Evolutionary conservation across 1,139 yeast genomes (phyloP).

Genomic region (Schizosaccharomyces versatilis): DNA sequence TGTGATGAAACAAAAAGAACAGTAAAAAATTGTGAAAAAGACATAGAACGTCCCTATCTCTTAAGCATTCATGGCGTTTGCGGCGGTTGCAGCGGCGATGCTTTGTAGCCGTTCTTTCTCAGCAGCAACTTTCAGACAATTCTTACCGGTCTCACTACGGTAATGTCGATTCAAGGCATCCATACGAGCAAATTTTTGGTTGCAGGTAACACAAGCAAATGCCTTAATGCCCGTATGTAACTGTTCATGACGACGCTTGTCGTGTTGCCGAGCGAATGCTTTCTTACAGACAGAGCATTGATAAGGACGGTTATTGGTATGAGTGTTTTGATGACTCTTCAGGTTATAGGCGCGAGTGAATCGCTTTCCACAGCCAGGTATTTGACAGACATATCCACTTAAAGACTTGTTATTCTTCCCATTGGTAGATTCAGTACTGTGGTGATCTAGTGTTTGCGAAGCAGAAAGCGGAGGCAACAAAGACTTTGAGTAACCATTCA

Average conservation of each 20-base stretch:
- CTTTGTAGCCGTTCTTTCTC: background rate
- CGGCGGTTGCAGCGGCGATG: too few relatives aligned
- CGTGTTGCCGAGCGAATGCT: conserved; percentile 91
- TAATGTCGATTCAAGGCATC: conserved; percentile 89
- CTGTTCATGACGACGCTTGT: conserved; percentile 80
- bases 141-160: conserved; percentile 78
- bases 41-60: too few relatives aligned
- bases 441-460: too few relatives aligned
- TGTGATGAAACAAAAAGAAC: too few relatives aligned
- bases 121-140: conserved; percentile 30
- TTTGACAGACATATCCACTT: conserved; percentile 51
- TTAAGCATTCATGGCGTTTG: too few relatives aligned
- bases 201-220: conserved; percentile 92
- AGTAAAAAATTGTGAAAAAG: too few relatives aligned
- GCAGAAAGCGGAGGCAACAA: too few relatives aligned
- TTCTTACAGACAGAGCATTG: conserved; percentile 71
- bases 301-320: conserved; percentile 83
- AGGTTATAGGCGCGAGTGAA: conserved; percentile 84
- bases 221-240: conserved; percentile 78
- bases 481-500: too few relatives aligned
- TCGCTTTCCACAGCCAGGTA: conserved; percentile 44
- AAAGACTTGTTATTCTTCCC: conserved; percentile 12
- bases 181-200: conserved; percentile 78
- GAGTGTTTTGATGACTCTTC: conserved; percentile 78
- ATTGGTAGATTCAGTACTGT: background rate